These are phyloP conservation scores for Zygoascus sp. DNA, from an alignment of 1,139 yeast genomes.

Conservation along the genomic window DNA sequence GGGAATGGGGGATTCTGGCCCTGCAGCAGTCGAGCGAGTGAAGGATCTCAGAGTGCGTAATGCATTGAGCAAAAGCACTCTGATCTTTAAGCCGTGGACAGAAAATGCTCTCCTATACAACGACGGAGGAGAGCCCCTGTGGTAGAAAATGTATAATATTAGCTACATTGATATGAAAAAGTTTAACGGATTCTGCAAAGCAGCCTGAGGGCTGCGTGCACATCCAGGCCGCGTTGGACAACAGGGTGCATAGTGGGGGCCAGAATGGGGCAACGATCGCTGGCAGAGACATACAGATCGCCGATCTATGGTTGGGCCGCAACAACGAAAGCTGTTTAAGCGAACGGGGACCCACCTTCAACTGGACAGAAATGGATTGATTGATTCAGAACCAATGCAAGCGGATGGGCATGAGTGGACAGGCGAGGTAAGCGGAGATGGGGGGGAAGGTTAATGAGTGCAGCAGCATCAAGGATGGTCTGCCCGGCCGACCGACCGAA, in stretches of 20 bases:
- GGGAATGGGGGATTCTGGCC: constrained; percentile 54
- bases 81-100: constrained; percentile 35
- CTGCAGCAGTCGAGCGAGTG: constrained; percentile 36
- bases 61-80: constrained; percentile 30
- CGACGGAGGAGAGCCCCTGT: constrained; percentile 38
- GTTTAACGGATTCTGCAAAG: background rate
- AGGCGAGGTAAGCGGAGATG: no score
- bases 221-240: background rate
- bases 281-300: background rate
- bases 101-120: constrained; percentile 41
- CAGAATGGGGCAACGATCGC: background rate
- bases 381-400: no score
- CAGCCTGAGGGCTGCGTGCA: background rate
- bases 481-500: no score
- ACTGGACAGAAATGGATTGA: no score
- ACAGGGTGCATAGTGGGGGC: background rate
- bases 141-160: constrained; percentile 30
- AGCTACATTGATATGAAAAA: no score
- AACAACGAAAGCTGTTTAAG: background rate
- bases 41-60: constrained; percentile 21
- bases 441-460: no score
- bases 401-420: no score
- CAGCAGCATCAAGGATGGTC: no score
- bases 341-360: no score
- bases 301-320: background rate